Conservation (phyloP, 1,284 basidiomycete genomes). For the Ustilago hordei region DNA sequence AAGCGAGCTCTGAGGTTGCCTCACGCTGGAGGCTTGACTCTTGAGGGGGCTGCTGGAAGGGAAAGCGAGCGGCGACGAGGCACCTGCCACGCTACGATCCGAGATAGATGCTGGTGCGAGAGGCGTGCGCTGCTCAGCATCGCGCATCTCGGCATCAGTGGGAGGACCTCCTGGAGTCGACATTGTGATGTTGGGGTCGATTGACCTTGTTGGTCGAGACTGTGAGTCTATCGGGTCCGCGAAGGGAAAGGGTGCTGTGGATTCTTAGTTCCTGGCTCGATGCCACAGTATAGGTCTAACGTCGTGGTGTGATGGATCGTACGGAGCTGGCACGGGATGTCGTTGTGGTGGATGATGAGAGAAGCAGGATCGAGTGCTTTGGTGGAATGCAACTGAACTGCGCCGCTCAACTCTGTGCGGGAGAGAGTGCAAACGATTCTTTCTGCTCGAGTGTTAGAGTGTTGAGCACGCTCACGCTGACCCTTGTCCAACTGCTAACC, state of each 20-base stretch:
- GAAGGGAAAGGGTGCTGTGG: neutral
- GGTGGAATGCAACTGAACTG: neutral
- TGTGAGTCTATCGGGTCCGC: neutral
- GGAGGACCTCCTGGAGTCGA: conserved; percentile 50
- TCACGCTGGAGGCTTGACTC: conserved; percentile 34
- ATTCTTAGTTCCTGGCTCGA: neutral
- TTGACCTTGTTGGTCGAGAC: neutral
- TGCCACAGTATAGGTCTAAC: neutral
- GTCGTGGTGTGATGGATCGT: neutral
- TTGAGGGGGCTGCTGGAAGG: conserved; percentile 65
- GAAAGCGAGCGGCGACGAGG: conserved; percentile 60
- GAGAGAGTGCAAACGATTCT: neutral
- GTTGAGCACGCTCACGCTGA: conserved; percentile 7
- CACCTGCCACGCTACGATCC: conserved; percentile 33
- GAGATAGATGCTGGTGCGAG: conserved; percentile 45
- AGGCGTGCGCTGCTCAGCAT: conserved; percentile 46
- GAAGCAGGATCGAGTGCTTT: neutral
- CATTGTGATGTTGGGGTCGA: conserved; percentile 20
- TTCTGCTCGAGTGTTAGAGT: conserved; percentile 14
- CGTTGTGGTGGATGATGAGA: conserved; percentile 5
- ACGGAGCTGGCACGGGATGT: neutral
- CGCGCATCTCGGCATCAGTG: conserved; percentile 50
- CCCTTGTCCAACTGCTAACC: neutral
- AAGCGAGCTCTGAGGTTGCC: conserved; percentile 38
- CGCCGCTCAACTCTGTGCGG: conserved; percentile 3